A percentile compares a stretch with the other conserved stretches of the same genome.
These are phyloP conservation scores for Phialemonium atrogriseum DNA, from an alignment of 2,329 filamentous ascomycete species.

Conservation along the genomic window DNA sequence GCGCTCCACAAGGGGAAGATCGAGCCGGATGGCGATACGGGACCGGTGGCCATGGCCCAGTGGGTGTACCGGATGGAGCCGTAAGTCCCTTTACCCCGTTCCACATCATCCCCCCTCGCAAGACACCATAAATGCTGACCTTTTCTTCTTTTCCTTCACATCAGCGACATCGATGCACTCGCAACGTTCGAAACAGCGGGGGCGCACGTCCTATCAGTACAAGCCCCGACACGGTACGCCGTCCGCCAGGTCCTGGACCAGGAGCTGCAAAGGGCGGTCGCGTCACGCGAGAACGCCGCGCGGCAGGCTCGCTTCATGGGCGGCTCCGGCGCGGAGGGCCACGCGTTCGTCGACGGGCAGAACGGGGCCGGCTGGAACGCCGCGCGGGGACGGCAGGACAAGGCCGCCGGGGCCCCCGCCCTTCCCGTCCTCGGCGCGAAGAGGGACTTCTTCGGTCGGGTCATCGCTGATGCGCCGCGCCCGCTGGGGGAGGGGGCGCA, in stretches of 20 bases:
- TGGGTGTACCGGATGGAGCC: constrained; percentile 96
- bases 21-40: constrained; percentile 52
- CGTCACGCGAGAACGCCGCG: constrained; percentile 56
- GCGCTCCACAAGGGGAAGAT: constrained; percentile 73
- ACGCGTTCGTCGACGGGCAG: constrained; percentile 28
- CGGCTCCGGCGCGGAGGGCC: constrained; percentile 27
- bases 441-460: constrained; percentile 78
- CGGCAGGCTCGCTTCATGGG: constrained; percentile 57
- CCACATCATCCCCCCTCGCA: neutral
- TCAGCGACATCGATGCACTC: constrained; percentile 67
- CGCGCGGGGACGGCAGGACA: constrained; percentile 18
- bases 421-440: constrained; percentile 36
- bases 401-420: constrained; percentile 20
- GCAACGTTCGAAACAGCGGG: constrained; percentile 64
- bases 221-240: constrained; percentile 77
- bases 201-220: constrained; percentile 43
- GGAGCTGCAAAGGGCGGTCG: constrained; percentile 69
- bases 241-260: constrained; percentile 90
- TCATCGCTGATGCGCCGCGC: constrained; percentile 38
- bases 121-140: constrained; percentile 4
- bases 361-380: constrained; percentile 15
- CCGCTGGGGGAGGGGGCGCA: constrained; percentile 32
- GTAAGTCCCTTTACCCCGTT: constrained; percentile 40
- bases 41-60: constrained; percentile 44
- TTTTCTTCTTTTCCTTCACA: too few relatives aligned